Conservation (phyloP, 352 stramenopile species). For the Pythium biforme region DNA sequence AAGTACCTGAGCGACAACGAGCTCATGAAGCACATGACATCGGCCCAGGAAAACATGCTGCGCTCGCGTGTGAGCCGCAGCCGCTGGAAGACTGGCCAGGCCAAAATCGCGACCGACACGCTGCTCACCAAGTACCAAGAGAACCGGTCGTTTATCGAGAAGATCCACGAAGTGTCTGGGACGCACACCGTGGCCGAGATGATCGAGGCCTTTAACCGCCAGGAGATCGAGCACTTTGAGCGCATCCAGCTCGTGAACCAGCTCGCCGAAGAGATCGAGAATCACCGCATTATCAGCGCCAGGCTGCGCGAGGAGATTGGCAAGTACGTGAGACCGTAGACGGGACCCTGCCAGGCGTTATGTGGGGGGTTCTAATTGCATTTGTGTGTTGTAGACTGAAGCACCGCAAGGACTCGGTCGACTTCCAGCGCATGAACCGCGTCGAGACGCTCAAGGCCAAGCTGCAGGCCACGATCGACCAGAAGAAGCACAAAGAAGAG, state of each 20-base stretch:
- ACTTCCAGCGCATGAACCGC: slow-evolving; percentile 76
- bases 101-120: slow-evolving; percentile 60
- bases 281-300: slow-evolving; percentile 60
- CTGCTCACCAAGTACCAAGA: slow-evolving; percentile 79
- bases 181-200: slow-evolving; percentile 78
- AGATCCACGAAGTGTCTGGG: slow-evolving; percentile 78
- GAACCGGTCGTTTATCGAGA: slow-evolving; percentile 78
- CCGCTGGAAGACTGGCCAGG: slow-evolving; percentile 68
- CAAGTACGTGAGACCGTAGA: slow-evolving; percentile 38
- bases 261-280: slow-evolving; percentile 80
- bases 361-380: no score
- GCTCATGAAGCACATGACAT: slow-evolving; percentile 55
- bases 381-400: slow-evolving; percentile 48
- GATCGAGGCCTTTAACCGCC: slow-evolving; percentile 84
- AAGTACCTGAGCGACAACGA: slow-evolving; percentile 75
- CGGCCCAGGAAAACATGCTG: slow-evolving; percentile 48
- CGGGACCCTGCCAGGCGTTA: no score
- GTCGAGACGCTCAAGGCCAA: slow-evolving; percentile 68
- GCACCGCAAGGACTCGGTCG: slow-evolving; percentile 75
- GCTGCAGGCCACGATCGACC: slow-evolving; percentile 58
- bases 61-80: slow-evolving; percentile 53
- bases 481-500: slow-evolving; percentile 78
- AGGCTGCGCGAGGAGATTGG: slow-evolving; percentile 79
- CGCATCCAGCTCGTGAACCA: slow-evolving; percentile 82
- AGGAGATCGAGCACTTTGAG: slow-evolving; percentile 81